Evolutionary conservation across 106 monocot genomes (phyloP), one percentile per base, ranked within the genome.

Genomic region (Platanthera guangdongensis): DNA sequence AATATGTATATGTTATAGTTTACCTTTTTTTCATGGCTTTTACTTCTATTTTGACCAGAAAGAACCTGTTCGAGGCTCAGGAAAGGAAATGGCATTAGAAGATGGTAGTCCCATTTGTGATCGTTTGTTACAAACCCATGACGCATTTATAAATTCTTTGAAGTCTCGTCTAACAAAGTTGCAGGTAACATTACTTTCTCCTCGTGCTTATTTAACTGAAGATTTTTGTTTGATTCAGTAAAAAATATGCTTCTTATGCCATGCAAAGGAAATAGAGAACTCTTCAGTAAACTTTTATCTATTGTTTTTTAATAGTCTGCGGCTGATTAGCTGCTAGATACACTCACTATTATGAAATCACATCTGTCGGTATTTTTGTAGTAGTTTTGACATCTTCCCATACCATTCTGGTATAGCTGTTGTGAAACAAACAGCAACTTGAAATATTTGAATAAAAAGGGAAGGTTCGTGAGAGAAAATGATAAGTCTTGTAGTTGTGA

Each of bases 111-210:
- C 73, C 48, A 13, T 80, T 57, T 82, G 79, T 76, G 82, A 78
- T 48, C 47, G 47, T 70, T 74, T 94, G 64, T 9, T 84, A 47
- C 82, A 91, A 85, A 84, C 78, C 78, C 94, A 87, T 85, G 91
- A 94, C 73, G 77, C 75, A 8, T 91, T 94, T 79, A 77, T 89
- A 76, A 91, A 89, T 84, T 55, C 69, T 68, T 53, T 89, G 32
- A 94, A 91, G 80, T 91, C 88, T 84, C 94, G 94, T 25, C 77
- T 94, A 18, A 91, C 85, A 80, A 94, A 94, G 69, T 80, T 94
- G 47, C 86, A 94, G 91, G 94, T 94, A 78, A 81, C 6, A 73
- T 73, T 21, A 30, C 9, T 63, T 39, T 7, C 21, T 63, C 6
- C 21, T 21, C 25, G 62, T 25, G 62, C 62, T 7, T 7, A 63